Conservation (phyloP, 176 grass and related monocot genomes). For the Areca catechu region DNA sequence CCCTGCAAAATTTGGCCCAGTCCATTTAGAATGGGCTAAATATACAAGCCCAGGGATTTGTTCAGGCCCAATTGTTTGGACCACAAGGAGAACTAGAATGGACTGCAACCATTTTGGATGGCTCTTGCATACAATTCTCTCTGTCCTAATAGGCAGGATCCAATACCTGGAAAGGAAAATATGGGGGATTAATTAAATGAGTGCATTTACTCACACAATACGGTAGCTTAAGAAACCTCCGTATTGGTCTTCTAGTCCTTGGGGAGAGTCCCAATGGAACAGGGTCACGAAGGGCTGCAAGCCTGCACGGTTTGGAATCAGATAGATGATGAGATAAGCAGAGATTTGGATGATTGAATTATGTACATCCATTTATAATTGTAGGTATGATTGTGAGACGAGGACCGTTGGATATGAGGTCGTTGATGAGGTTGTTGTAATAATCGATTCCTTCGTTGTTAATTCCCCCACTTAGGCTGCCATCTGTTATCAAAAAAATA, state of each 20-base stretch:
- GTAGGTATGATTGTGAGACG: not conserved
- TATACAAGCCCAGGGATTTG: not conserved
- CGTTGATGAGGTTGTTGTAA: slow-evolving; percentile 54
- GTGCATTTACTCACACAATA: slow-evolving; percentile 27
- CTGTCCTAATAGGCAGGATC: too few relatives aligned
- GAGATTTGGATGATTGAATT: not conserved
- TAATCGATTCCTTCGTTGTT: slow-evolving; percentile 50
- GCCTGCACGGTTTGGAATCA: slow-evolving; percentile 17
- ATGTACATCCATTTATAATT: not conserved
- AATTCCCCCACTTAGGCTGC: slow-evolving; percentile 39
- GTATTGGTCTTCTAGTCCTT: slow-evolving; percentile 55
- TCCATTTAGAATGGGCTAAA: not conserved
- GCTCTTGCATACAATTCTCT: too few relatives aligned
- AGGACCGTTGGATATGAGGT: slow-evolving; percentile 40
- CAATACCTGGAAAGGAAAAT: too few relatives aligned
- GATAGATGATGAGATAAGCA: too few relatives aligned
- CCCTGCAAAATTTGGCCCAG: slow-evolving; percentile 19
- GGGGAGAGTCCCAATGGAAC: slow-evolving; percentile 72
- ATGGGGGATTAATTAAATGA: too few relatives aligned
- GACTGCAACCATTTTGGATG: too few relatives aligned
- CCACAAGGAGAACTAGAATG: too few relatives aligned
- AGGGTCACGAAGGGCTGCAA: slow-evolving; percentile 53
- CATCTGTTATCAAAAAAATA: slow-evolving; percentile 22
- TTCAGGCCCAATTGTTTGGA: too few relatives aligned
- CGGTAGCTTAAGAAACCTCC: slow-evolving; percentile 54